Evolutionary conservation across 164 flowering plant genomes (phyloP), one percentile per base, ranked within the genome.

Genomic region (Malania oleifera): DNA sequence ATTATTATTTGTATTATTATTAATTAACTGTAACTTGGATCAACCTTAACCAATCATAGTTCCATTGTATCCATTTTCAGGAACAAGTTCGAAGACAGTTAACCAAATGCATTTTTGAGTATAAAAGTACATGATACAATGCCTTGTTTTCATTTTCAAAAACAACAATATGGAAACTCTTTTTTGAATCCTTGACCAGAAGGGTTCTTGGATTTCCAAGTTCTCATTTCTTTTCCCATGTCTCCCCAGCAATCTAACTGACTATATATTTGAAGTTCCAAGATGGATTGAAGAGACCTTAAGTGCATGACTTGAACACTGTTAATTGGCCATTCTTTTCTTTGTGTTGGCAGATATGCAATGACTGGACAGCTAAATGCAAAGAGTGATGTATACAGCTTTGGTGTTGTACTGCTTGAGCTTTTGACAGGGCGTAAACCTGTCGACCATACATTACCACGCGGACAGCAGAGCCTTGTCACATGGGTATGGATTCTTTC

Each of bases 381-480:
- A 26, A 90, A 90, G 75, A 90, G 97, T 70, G 95, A 87, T 65
- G 92, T 87, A 3, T 89, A 87, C 67, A 89, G 97, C 66, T 89
- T 87, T 60, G 97, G 97, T 6, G 95, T 89, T 54, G 95, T 89
- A 31, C 75, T 89, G 39, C 81, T 89, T 56, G 97, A 89, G 71
- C 97, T 89, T 61, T 52, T 89, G 62, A 87, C 97, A 1, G 97
- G 97, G 31, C 77, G 95, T 35, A 89, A 89, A 71, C 97, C 95
- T 37, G 95, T 89, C 39, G 97, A 89, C 70, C 97, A 85, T 64
- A 85, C 91, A 46, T 67, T 89, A 59, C 97, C 95, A 17, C 84
- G 87, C 51, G 97, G 97, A 27, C 95, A 87, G 68, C 97, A 89
- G 66, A 89, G 97, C 75, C 81, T 89, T 28, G 97, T 89, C 20